Base-by-base conservation (phyloP, 2,329 filamentous ascomycete genomes). In the Trichoderma arundinaceum region DNA sequence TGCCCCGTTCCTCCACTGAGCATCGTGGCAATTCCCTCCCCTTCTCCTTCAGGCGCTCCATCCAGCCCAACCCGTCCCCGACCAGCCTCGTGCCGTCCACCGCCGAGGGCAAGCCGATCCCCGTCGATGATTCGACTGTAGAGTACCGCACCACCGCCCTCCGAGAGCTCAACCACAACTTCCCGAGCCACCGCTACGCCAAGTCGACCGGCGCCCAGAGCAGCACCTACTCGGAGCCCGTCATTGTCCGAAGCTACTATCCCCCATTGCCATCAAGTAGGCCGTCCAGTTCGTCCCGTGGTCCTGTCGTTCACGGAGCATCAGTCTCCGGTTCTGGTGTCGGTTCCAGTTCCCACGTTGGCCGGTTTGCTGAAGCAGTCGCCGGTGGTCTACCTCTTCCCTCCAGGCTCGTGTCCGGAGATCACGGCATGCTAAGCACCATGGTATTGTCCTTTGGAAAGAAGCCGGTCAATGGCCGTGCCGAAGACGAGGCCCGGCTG, bases 171-270 rank as follows among this genome's bases (percentile, higher is more conserved):
- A 88, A 86, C 75, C 82, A 77, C 71, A 83, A 82, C 70, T 86
- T 85, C 66, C 84, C 85, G 6, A 85, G 83, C 58, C 85, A 84
- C 72, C 83, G 81, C 68, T 86, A 84, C 78, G 78, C 83, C 66
- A 84, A 86, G 74, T 84, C 84, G 28, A 82, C 83, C 12, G 83
- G 83, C 10, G 81, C 86, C 17, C 80, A 83, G 71, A 86, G 78
- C 75, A 85, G 80, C 69, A 88, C 86, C 44, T 88, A 86, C 72
- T 88, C 84, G 3, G 86, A 88, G 68, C 87, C 87, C n/a, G 86
- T 89, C 65, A 84, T 89, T 44, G 87, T 89, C 28, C 82, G 86
- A 66, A 89, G 86, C 56, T 89, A 89, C 72, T 86, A 84, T 49
- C 83, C 84, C 1, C 81, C 78, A 35, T 35, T 10, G 77, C 71